Percentiles rank a stretch among this genome's conserved stretches.
These are phyloP conservation scores for Naganishia vishniacii DNA, from an alignment of 768 basidiomycete species.

Conservation along the genomic window DNA sequence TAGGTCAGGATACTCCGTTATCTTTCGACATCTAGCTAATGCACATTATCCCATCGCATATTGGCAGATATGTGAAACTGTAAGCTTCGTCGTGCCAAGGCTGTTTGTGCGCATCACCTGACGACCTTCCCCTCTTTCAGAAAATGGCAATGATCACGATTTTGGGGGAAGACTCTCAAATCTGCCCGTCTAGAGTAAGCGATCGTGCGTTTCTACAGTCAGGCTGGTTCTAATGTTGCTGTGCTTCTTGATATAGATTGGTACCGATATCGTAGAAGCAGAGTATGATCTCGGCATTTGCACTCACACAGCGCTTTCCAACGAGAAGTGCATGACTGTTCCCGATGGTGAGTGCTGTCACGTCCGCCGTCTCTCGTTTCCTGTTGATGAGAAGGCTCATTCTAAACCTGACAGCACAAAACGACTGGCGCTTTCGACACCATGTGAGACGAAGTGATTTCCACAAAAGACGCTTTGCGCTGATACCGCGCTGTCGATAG, in stretches of 20 bases:
- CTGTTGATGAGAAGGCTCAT: background rate
- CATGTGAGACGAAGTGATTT: conserved; percentile 35
- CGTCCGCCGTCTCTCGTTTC: background rate
- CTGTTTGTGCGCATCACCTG: background rate
- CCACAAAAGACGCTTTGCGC: conserved; percentile 11
- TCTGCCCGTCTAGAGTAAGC: conserved; percentile 5
- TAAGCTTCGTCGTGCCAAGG: background rate
- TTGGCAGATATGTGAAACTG: conserved; percentile 16
- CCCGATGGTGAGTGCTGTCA: conserved; percentile 29
- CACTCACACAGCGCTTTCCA: conserved; percentile 37
- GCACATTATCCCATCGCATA: conserved; percentile 28
- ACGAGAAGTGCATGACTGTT: conserved; percentile 38
- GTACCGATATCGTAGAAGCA: conserved; percentile 11
- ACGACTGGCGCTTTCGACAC: conserved; percentile 44
- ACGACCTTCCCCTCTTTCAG: background rate
- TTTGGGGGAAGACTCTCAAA: conserved; percentile 1
- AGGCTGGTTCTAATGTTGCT: background rate
- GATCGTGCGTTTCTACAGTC: too few species aligned
- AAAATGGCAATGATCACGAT: conserved; percentile 20
- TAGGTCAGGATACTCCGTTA: too few species aligned
- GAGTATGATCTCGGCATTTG: conserved; percentile 39
- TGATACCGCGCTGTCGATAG: background rate
- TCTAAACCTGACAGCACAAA: background rate
- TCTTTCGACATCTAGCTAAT: too few species aligned
- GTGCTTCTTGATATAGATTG: conserved; percentile 12